These are phyloP conservation scores for Blastobotrys parvus DNA, from an alignment of 805 yeast species.

Conservation along the genomic window DNA sequence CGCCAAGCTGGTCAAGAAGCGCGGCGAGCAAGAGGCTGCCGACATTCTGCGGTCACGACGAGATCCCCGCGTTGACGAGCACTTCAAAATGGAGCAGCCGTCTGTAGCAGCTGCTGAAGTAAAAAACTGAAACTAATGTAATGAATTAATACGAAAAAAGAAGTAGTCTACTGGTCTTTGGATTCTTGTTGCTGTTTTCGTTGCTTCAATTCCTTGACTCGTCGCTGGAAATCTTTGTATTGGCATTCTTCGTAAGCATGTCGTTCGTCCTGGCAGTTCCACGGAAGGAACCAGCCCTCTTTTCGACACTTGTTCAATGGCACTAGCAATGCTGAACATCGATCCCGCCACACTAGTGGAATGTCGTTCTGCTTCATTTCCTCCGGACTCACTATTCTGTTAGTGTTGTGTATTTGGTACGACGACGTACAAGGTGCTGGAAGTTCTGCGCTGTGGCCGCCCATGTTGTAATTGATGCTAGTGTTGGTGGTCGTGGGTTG, in stretches of 20 bases:
- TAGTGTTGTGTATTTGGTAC: background rate
- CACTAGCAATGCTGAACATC: slow-evolving; percentile 62
- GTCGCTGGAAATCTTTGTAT: slow-evolving; percentile 69
- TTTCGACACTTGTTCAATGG: slow-evolving; percentile 56
- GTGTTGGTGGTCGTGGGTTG: slow-evolving; percentile 3
- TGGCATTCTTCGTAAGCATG: slow-evolving; percentile 83
- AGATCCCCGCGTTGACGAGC: background rate
- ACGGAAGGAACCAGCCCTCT: slow-evolving; percentile 50
- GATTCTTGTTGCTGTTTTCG: slow-evolving; percentile 35
- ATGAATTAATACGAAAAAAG: no score
- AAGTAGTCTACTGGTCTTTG: background rate
- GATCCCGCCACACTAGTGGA: slow-evolving; percentile 73
- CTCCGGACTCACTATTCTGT: slow-evolving; percentile 56
- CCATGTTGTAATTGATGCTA: background rate
- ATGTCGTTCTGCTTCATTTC: slow-evolving; percentile 74
- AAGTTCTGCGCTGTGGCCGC: slow-evolving; percentile 17
- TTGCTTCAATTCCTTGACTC: slow-evolving; percentile 62
- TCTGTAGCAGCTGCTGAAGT: background rate
- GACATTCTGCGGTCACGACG: slow-evolving; percentile 26
- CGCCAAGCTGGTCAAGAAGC: slow-evolving; percentile 54
- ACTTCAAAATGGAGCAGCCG: no score
- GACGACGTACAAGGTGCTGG: slow-evolving; percentile 20
- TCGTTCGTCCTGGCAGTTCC: slow-evolving; percentile 69
- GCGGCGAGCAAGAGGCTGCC: slow-evolving; percentile 46
- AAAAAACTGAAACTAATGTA: background rate